Conservation (phyloP, 495 filamentous ascomycete species). For the Trichoderma erinaceum region DNA sequence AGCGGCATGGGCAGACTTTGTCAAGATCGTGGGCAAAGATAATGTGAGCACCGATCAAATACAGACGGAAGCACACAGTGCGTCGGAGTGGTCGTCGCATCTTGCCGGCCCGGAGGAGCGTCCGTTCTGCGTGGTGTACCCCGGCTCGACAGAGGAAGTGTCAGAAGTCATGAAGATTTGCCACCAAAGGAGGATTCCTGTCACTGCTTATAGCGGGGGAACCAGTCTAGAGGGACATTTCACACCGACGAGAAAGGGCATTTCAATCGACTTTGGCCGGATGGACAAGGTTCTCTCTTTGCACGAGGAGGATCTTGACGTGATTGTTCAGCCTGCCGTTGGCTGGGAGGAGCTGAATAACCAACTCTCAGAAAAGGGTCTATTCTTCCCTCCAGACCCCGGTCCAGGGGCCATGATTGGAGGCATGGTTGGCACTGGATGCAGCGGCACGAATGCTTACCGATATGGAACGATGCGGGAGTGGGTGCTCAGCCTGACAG, state of each 20-base stretch:
- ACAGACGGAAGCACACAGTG: constrained; percentile 67
- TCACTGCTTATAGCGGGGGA: constrained; percentile 69
- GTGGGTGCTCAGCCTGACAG: constrained; percentile 86
- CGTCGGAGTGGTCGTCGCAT: constrained; percentile 87
- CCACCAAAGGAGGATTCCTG: constrained; percentile 61
- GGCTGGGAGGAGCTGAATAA: constrained; percentile 78
- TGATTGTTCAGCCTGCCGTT: constrained; percentile 74
- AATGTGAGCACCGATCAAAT: constrained; percentile 70
- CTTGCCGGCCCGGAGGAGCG: constrained; percentile 38
- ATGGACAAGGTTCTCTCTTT: constrained; percentile 69
- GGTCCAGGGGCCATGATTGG: constrained; percentile 84
- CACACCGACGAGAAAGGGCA: constrained; percentile 65
- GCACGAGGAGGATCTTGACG: constrained; percentile 71
- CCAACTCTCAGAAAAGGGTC: constrained; percentile 54
- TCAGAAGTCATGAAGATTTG: constrained; percentile 68
- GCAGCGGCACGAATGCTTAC: constrained; percentile 89
- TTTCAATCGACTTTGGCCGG: constrained; percentile 68
- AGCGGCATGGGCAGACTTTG: constrained; percentile 90
- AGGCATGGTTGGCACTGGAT: constrained; percentile 93
- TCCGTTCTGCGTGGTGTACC: constrained; percentile 61
- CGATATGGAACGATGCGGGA: constrained; percentile 95
- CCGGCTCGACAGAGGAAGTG: constrained; percentile 62
- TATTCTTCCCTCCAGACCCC: constrained; percentile 82
- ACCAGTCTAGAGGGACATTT: constrained; percentile 79
- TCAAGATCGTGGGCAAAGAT: constrained; percentile 72